phyloP scores from a whole-genome alignment of 352 stramenopile genomes.

The Pythium phragmitis region DNA sequence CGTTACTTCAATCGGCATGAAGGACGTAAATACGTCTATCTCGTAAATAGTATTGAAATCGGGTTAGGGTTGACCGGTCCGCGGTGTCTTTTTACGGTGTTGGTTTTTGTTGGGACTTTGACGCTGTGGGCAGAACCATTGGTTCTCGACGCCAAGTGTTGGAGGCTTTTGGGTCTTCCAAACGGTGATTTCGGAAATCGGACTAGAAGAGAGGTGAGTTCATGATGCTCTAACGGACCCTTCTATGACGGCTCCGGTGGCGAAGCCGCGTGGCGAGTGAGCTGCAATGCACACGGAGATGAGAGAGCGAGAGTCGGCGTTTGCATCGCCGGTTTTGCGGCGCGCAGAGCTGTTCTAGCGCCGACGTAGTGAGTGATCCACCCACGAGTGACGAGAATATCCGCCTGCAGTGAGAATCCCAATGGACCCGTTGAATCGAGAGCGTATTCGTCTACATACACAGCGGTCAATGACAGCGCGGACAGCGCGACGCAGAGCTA shows the following conservation, averaged over 20 bases:
- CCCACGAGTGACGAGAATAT: background rate
- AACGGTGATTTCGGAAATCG: conserved; percentile 80
- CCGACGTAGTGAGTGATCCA: background rate
- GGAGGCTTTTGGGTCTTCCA: conserved; percentile 8
- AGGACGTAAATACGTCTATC: background rate
- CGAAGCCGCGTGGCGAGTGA: background rate
- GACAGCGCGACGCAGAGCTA: background rate
- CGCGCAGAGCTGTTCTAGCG: background rate
- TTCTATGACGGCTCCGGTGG: background rate
- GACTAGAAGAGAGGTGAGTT: conserved; percentile 83
- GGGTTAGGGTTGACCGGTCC: background rate
- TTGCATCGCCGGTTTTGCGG: background rate
- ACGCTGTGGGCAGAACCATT: conserved; percentile 27
- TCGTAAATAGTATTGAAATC: background rate
- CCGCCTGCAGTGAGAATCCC: background rate
- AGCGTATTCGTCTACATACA: background rate
- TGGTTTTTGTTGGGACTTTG: conserved; percentile 3
- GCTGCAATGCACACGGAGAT: background rate
- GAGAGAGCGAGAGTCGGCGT: background rate
- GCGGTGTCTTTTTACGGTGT: background rate
- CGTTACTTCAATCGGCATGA: background rate
- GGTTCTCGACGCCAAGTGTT: conserved; percentile 32
- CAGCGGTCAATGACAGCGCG: background rate
- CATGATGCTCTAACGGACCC: conserved; percentile 11
- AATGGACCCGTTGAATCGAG: background rate